phyloP scores from a whole-genome alignment of 352 stramenopile genomes.

The Globisporangium cystogenes region DNA sequence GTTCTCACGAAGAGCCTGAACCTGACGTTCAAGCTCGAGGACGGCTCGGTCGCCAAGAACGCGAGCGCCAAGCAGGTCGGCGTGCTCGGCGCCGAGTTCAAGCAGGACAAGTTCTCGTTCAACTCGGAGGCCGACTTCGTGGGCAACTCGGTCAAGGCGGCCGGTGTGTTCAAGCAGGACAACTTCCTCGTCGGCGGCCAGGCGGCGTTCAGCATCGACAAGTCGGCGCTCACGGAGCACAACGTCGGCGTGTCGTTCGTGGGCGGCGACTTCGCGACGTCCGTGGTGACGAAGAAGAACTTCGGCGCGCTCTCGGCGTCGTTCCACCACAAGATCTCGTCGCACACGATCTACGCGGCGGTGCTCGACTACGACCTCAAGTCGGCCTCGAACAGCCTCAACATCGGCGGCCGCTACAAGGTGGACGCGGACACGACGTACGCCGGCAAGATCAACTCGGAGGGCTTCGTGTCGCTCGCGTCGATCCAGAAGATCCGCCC shows the following conservation, averaged over 20 bases:
- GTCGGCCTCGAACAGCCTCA: constrained; percentile 76
- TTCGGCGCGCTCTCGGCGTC: constrained; percentile 74
- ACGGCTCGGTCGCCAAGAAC: constrained; percentile 78
- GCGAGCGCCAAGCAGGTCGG: constrained; percentile 63
- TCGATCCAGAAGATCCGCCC: constrained; percentile 84
- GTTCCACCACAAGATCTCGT: constrained; percentile 79
- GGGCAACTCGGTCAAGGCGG: constrained; percentile 56
- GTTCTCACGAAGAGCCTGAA: constrained; percentile 75
- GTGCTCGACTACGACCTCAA: constrained; percentile 88
- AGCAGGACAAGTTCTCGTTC: constrained; percentile 52
- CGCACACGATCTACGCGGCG: constrained; percentile 81
- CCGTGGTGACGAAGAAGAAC: constrained; percentile 85
- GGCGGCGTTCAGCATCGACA: constrained; percentile 73
- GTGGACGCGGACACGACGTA: constrained; percentile 80
- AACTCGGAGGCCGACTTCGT: constrained; percentile 49
- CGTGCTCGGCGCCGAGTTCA: constrained; percentile 75
- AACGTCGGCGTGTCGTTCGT: constrained; percentile 78
- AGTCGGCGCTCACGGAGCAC: constrained; percentile 77
- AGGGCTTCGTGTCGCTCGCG: constrained; percentile 81
- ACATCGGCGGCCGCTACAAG: constrained; percentile 76
- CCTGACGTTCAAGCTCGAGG: constrained; percentile 79
- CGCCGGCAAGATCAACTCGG: constrained; percentile 81
- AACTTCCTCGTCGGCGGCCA: constrained; percentile 71
- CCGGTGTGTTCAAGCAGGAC: constrained; percentile 20
- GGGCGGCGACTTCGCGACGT: constrained; percentile 66